Evolutionary conservation across 805 yeast species (phyloP), one percentile per base, ranked within the genome.

Genomic region (Dipodascus albidus): DNA sequence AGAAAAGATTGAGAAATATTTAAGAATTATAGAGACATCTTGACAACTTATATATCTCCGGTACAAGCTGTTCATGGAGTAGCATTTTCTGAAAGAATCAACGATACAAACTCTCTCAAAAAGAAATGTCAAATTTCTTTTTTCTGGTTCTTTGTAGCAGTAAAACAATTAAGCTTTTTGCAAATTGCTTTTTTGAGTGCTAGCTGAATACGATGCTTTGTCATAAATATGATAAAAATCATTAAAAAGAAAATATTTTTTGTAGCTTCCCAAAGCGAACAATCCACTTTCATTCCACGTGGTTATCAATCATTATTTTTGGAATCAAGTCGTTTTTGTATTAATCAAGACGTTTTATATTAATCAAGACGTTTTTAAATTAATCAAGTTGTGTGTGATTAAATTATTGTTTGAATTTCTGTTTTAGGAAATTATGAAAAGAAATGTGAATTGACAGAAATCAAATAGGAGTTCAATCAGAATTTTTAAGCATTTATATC

Each of bases 71-170:
- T 27, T 27, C 33, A 27, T 27, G 33, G 33, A 27, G 33, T 27
- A 27, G 33, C 9, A 27, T 27, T 27, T 27, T 11, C 33, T n/a
- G n/a, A n/a, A n/a, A n/a, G n/a, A n/a, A n/a, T n/a, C n/a, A n/a
- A n/a, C n/a, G n/a, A n/a, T n/a, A n/a, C n/a, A n/a, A n/a, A n/a
- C n/a, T n/a, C n/a, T n/a, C n/a, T n/a, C n/a, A 27, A 27, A 27
- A 27, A 11, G 11, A 27, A 27, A 6, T 27, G 9, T 6, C 33
- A 11, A 6, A 6, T 27, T 27, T 27, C 23, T 23, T 8, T 21
- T 49, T 50, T 38, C 47, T 48, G 17, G 47, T 19, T 50, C 47
- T 24, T 50, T 50, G 4, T 11, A 47, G 31, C 49, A 47, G 33
- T 41, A 47, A 47, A 47, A 15, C 19, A 47, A n/a, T 23, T 27